These are phyloP conservation scores for Elaphomyces granulatus DNA, from an alignment of 495 filamentous ascomycete species.

Conservation along the genomic window DNA sequence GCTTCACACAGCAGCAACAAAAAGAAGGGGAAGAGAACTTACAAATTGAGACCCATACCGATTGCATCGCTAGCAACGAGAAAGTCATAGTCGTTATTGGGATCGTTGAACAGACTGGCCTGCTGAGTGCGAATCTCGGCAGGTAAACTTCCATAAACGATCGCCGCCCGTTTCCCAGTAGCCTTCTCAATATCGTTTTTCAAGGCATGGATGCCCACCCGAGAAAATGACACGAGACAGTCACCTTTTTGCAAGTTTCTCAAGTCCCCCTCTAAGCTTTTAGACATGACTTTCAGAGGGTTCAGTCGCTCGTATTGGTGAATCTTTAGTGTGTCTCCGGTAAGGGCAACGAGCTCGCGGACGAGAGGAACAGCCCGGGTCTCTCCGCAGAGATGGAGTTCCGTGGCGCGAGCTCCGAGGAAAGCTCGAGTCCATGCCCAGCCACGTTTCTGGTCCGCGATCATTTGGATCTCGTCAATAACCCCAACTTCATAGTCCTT, in stretches of 20 bases:
- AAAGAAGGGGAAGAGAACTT: constrained; percentile 13
- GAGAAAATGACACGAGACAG: constrained; percentile 74
- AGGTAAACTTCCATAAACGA: constrained; percentile 84
- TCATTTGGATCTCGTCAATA: constrained; percentile 98
- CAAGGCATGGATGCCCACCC: constrained; percentile 65
- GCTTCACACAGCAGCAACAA: background rate
- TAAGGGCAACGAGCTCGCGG: constrained; percentile 56
- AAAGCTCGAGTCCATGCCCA: constrained; percentile 97
- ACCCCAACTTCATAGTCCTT: constrained; percentile 70
- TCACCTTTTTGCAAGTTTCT: constrained; percentile 70
- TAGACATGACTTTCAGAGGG: constrained; percentile 47
- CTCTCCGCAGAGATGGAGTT: constrained; percentile 92
- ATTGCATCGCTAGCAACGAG: constrained; percentile 92
- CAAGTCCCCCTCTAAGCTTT: constrained; percentile 48
- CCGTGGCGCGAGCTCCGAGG: constrained; percentile 68
- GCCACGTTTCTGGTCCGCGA: constrained; percentile 61
- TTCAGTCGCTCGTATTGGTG: constrained; percentile 73
- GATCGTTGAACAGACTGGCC: constrained; percentile 85
- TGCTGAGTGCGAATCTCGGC: constrained; percentile 88
- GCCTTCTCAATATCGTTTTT: constrained; percentile 59
- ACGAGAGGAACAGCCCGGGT: constrained; percentile 68
- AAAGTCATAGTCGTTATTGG: constrained; percentile 85
- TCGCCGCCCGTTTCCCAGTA: constrained; percentile 69
- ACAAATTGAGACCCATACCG: constrained; percentile 93
- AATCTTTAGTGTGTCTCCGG: constrained; percentile 71